A percentile compares a stretch with the other conserved stretches of the same genome.
These are phyloP conservation scores for Trichoderma gracile DNA, from an alignment of 2,329 filamentous ascomycete genomes.

Conservation along the genomic window DNA sequence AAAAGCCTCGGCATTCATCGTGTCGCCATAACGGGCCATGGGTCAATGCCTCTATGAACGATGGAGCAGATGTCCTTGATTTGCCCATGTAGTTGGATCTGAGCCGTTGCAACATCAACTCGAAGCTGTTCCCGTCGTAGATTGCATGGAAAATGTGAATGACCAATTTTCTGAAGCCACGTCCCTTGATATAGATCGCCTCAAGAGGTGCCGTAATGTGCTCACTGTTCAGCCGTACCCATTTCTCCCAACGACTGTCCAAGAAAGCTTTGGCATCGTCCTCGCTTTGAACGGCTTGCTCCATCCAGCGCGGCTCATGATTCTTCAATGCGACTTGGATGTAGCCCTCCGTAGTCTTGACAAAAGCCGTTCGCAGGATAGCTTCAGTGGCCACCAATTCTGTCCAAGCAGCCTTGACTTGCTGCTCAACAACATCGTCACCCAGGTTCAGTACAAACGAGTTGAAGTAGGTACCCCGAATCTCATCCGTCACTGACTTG, in stretches of 20 bases:
- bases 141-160: constrained; percentile 81
- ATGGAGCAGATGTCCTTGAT: constrained; percentile 42
- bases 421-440: constrained; percentile 44
- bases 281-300: constrained; percentile 35
- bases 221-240: constrained; percentile 55
- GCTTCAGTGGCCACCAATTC: constrained; percentile 53
- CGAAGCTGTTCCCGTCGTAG: constrained; percentile 82
- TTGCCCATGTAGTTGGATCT: constrained; percentile 29
- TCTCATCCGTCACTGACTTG: constrained; percentile 58
- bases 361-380: constrained; percentile 72
- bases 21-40: constrained; percentile 65
- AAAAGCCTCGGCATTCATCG: constrained; percentile 57
- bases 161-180: constrained; percentile 45
- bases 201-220: constrained; percentile 56
- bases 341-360: constrained; percentile 72
- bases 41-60: constrained; percentile 67
- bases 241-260: constrained; percentile 44
- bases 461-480: constrained; percentile 71
- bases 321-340: constrained; percentile 67
- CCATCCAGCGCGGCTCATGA: constrained; percentile 46
- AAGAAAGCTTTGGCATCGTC: constrained; percentile 40
- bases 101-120: constrained; percentile 64
- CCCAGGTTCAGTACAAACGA: constrained; percentile 64
- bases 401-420: constrained; percentile 60
- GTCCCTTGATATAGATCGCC: constrained; percentile 44